Conservation (phyloP, 2,329 filamentous ascomycete species). For the Colletotrichum sidae region DNA sequence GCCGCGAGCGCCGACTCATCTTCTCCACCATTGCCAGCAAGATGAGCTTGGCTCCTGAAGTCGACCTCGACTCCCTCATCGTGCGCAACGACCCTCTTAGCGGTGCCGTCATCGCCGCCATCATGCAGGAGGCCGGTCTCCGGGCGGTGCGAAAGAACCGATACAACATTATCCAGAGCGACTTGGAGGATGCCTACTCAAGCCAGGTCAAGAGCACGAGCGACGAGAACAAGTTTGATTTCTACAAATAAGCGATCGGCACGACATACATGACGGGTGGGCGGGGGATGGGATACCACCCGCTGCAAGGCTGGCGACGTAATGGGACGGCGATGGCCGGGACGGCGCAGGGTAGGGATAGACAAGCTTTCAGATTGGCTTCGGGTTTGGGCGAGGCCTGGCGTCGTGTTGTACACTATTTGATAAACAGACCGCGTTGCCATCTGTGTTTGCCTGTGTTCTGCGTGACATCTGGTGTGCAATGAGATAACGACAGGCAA, state of each 20-base stretch:
- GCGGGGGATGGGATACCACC: conserved; percentile 10
- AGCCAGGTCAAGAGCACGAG: conserved; percentile 88
- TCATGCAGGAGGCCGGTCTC: conserved; percentile 98
- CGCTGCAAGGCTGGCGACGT: conserved; percentile 28
- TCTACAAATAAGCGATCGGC: conserved; percentile 76
- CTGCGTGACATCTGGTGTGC: no score
- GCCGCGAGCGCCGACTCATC: conserved; percentile 94
- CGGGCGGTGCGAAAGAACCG: conserved; percentile 96
- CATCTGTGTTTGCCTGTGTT: background rate
- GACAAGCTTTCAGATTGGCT: conserved; percentile 21
- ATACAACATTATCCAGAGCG: conserved; percentile 98
- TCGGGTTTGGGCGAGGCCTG: conserved; percentile 18
- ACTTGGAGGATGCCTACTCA: conserved; percentile 96
- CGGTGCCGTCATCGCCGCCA: conserved; percentile 95
- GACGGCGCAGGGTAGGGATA: conserved; percentile 17
- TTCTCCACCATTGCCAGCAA: conserved; percentile 97
- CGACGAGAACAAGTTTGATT: conserved; percentile 84
- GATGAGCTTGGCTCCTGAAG: conserved; percentile 97
- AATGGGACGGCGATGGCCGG: conserved; percentile 16
- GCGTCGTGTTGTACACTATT: conserved; percentile 38
- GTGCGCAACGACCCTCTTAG: conserved; percentile 96
- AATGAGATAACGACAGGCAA: no score
- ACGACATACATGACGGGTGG: background rate
- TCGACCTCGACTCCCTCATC: conserved; percentile 95
- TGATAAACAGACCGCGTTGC: conserved; percentile 27